phyloP scores from a whole-genome alignment of 768 basidiomycete species.

The Termitomyces sp. region DNA sequence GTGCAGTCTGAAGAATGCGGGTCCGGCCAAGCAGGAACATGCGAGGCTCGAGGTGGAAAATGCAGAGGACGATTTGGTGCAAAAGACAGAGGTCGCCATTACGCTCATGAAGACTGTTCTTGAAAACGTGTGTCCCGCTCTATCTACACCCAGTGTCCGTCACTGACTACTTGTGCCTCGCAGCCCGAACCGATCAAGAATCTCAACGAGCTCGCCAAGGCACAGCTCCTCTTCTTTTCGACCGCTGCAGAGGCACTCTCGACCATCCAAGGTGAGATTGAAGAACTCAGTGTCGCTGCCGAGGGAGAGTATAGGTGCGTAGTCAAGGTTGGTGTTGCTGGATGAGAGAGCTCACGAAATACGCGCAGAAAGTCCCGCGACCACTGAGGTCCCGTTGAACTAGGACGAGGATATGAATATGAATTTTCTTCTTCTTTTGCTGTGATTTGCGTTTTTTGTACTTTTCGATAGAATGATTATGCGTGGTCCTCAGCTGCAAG shows the following conservation, averaged over 20 bases:
- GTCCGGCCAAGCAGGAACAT: constrained; percentile 81
- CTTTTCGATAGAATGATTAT: too few relatives aligned
- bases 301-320: constrained; percentile 89
- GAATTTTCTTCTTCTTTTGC: too few relatives aligned
- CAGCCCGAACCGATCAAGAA: constrained; percentile 97
- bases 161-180: background rate
- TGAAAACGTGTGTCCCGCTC: constrained; percentile 73
- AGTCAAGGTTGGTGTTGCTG: background rate
- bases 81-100: constrained; percentile 97
- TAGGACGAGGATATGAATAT: too few relatives aligned
- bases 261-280: constrained; percentile 86
- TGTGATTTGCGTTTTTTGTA: too few relatives aligned
- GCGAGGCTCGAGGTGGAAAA: constrained; percentile 90
- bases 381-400: constrained; percentile 61
- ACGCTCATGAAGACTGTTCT: constrained; percentile 97
- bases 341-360: background rate
- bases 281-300: constrained; percentile 88
- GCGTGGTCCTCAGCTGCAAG: too few relatives aligned
- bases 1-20: constrained; percentile 72
- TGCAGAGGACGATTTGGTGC: constrained; percentile 93
- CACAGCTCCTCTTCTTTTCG: constrained; percentile 73
- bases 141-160: background rate
- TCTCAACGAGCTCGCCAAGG: constrained; percentile 86
- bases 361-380: constrained; percentile 77
- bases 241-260: constrained; percentile 77